Evolutionary conservation across 139 green algal species (phyloP).

Genomic region (Ettlia oleoabundans): DNA sequence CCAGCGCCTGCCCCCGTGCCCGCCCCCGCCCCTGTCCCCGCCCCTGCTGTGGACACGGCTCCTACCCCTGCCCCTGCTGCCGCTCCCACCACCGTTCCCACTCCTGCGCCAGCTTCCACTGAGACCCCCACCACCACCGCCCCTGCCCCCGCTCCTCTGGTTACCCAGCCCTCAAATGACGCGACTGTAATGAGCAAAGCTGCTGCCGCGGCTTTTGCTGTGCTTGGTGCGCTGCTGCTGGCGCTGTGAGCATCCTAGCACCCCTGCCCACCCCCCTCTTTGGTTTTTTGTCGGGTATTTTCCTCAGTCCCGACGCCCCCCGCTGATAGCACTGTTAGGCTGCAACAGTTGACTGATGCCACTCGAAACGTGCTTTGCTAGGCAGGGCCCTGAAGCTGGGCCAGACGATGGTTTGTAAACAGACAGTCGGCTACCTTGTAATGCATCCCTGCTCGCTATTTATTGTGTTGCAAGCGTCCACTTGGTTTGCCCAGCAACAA

Average conservation of each 20-base stretch:
- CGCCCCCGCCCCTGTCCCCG: background rate
- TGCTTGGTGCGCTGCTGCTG: slow-evolving; percentile 18
- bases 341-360: background rate
- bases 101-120: background rate
- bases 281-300: background rate
- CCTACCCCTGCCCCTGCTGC: background rate
- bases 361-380: background rate
- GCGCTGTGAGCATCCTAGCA: background rate
- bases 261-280: no score
- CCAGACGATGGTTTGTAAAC: background rate
- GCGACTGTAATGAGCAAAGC: background rate
- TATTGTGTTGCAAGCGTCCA: background rate
- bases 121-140: background rate
- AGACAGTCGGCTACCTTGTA: background rate
- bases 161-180: background rate
- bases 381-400: slow-evolving; percentile 13
- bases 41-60: background rate
- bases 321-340: background rate
- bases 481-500: background rate
- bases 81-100: background rate
- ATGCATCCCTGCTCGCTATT: background rate
- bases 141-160: background rate
- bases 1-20: background rate
- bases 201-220: background rate
- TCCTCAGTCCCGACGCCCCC: background rate